These are phyloP conservation scores for Fusarium sarcochroum DNA, from an alignment of 2,329 filamentous ascomycete genomes.

Conservation along the genomic window DNA sequence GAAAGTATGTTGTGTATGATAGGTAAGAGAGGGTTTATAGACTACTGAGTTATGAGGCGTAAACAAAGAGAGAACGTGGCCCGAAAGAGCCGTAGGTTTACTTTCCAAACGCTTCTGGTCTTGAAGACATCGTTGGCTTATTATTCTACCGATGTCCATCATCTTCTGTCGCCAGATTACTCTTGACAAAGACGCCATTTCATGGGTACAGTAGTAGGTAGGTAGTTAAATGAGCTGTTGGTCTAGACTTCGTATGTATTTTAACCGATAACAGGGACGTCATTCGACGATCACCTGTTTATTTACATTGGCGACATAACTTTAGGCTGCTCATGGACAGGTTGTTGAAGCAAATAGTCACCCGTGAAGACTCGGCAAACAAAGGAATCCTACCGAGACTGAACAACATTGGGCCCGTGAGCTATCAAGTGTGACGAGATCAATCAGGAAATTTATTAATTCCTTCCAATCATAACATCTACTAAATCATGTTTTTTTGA, in stretches of 20 bases:
- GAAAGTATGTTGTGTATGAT: background rate
- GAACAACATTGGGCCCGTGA: too few relatives aligned
- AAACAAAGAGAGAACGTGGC: background rate
- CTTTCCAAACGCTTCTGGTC: background rate
- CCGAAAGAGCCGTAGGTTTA: background rate
- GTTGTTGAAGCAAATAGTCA: background rate
- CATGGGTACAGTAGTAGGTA: background rate
- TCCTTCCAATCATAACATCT: too few relatives aligned
- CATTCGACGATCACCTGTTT: conserved; percentile 3
- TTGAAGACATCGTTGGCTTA: background rate
- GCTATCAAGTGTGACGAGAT: too few relatives aligned
- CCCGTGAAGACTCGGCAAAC: too few relatives aligned
- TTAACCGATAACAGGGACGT: conserved; percentile 12
- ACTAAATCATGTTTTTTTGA: too few relatives aligned
- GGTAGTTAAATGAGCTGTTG: background rate
- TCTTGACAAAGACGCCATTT: conserved; percentile 15
- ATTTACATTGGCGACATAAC: background rate
- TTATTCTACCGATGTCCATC: conserved; percentile 42
- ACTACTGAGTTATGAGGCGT: background rate
- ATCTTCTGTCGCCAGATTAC: conserved; percentile 45
- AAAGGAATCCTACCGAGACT: too few relatives aligned
- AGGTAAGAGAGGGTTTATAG: background rate
- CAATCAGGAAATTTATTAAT: too few relatives aligned
- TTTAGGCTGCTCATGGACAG: conserved; percentile 23
- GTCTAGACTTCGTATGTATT: conserved; percentile 9